Base-by-base conservation (phyloP, 345 rosid genomes). In the Lepidium sativum region DNA sequence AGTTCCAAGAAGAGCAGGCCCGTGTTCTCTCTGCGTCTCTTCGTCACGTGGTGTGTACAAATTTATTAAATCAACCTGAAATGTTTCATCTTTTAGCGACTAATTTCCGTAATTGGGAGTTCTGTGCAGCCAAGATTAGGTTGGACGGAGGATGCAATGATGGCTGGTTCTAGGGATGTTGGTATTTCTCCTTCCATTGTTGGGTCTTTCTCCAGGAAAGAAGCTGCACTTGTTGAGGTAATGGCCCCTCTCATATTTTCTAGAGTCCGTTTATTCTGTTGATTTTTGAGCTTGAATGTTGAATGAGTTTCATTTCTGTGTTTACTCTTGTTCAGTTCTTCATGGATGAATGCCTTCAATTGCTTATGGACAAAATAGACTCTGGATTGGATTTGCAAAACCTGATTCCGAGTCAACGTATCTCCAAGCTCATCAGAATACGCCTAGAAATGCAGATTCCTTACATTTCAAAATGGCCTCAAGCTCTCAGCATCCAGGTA, bases 361-460 rank as follows among this genome's bases (percentile, higher is more conserved):
- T 70, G 84, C 87, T 89, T 65, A 76, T 87, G 5, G 96, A 89
- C 65, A 78, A 27, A 70, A 77, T 87, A 15, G 98, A 86, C 37
- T 80, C 86, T 1, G 94, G 78, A 12, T 74, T 78, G 66, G 84
- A 76, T 35, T 78, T 83, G 21, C 77, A 79, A 58, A 64, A 69
- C 56, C 64, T 84, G 83, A 80, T 81, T 38, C 87, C 89, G 14
- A 87, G 96, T 72, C 84, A 82, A 50, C 78, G 81, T 9, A 73
- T 89, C 66, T 68, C 90, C 31, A 84, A 85, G 80, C 92, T 94
- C 57, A 74, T 86, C 35, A 81, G 79, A 67, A 74, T 75, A 70
- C 92, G 95, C n/a, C 65, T 94, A 25, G 96, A 94, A 74, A 86
- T 86, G 97, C 99, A 90, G 69, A 78, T 88, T 6, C 92, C 97